These are phyloP conservation scores for Suillus sp. DNA, from an alignment of 768 basidiomycete species.

Conservation along the genomic window DNA sequence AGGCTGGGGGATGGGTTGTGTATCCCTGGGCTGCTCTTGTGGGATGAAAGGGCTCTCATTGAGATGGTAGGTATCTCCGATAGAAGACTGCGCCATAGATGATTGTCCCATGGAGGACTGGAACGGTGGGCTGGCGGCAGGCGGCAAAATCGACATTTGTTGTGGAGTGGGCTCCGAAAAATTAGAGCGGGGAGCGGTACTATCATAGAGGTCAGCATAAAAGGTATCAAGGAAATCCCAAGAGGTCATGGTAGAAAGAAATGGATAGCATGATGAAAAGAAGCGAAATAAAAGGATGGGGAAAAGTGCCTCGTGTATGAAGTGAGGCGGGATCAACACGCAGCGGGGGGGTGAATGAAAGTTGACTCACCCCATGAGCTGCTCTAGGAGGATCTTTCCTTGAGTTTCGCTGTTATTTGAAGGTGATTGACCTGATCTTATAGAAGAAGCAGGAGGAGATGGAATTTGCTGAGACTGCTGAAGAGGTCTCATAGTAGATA, in stretches of 20 bases:
- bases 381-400: slow-evolving; percentile 75
- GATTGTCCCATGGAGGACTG: slow-evolving; percentile 20
- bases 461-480: slow-evolving; percentile 59
- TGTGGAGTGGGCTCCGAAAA: slow-evolving; percentile 52
- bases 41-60: slow-evolving; percentile 35
- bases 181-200: slow-evolving; percentile 50
- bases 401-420: slow-evolving; percentile 60
- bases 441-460: slow-evolving; percentile 64
- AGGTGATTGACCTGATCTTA: slow-evolving; percentile 57
- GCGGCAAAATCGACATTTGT: slow-evolving; percentile 31
- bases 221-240: slow-evolving; percentile 36
- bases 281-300: slow-evolving; percentile 25
- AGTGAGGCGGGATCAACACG: slow-evolving; percentile 28
- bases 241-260: slow-evolving; percentile 32
- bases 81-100: not conserved
- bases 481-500: slow-evolving; percentile 24
- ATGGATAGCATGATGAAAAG: slow-evolving; percentile 18
- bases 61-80: slow-evolving; percentile 39
- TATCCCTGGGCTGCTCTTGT: slow-evolving; percentile 31
- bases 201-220: slow-evolving; percentile 34
- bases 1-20: slow-evolving; percentile 24
- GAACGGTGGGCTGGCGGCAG: slow-evolving; percentile 52
- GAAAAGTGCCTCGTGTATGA: slow-evolving; percentile 27
- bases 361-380: slow-evolving; percentile 76
- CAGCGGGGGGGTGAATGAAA: slow-evolving; percentile 14